Evolutionary conservation across 164 flowering plant species (phyloP).

Genomic region (Macadamia tetraphylla): DNA sequence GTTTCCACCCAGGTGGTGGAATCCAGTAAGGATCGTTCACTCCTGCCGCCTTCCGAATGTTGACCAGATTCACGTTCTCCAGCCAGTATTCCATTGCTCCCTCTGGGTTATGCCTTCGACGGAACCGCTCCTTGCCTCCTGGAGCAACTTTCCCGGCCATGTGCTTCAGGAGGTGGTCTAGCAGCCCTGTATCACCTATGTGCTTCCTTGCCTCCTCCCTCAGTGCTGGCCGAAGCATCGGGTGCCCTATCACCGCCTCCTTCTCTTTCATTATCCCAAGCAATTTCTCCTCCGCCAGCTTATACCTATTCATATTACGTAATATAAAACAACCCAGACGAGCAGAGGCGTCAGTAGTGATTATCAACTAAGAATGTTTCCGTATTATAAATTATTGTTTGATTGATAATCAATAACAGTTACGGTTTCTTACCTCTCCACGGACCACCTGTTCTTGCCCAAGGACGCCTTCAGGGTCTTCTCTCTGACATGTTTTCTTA

Average conservation of each 20-base stretch:
- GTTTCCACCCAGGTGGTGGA: slow-evolving; percentile 87
- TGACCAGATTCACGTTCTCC: slow-evolving; percentile 59
- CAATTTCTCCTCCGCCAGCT: slow-evolving; percentile 60
- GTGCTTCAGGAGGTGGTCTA: slow-evolving; percentile 88
- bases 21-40: slow-evolving; percentile 78
- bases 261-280: slow-evolving; percentile 63
- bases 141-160: slow-evolving; percentile 80
- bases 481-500: slow-evolving; percentile 7
- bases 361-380: too few species aligned
- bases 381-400: too few species aligned
- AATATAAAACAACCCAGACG: too few species aligned
- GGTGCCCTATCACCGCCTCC: slow-evolving; percentile 52
- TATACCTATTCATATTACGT: slow-evolving; percentile 40
- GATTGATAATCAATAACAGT: too few species aligned
- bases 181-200: slow-evolving; percentile 87
- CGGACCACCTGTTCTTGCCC: slow-evolving; percentile 58
- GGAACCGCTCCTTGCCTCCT: slow-evolving; percentile 59
- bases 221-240: slow-evolving; percentile 59
- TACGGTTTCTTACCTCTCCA: slow-evolving; percentile 46
- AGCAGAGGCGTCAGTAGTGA: too few species aligned
- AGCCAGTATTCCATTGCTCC: slow-evolving; percentile 98
- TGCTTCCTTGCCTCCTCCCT: slow-evolving; percentile 68
- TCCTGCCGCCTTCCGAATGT: slow-evolving; percentile 68
- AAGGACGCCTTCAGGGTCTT: slow-evolving; percentile 12
- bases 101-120: slow-evolving; percentile 74